phyloP scores from a whole-genome alignment of 2,329 filamentous ascomycete genomes.

The Waltergamsia citrina region DNA sequence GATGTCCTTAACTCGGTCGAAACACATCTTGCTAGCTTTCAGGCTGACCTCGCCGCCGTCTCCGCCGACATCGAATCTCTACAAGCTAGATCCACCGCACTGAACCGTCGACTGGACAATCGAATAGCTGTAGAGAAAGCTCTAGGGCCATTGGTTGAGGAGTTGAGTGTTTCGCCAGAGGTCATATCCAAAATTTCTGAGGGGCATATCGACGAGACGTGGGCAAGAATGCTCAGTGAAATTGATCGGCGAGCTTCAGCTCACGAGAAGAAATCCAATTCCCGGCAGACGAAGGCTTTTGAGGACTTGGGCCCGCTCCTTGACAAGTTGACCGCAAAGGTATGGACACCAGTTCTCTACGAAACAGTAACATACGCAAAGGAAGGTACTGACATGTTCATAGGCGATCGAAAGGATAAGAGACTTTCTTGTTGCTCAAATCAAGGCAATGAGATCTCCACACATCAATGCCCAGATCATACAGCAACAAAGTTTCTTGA shows the following conservation, averaged over 20 bases:
- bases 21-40: slow-evolving; percentile 83
- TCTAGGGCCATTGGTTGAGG: slow-evolving; percentile 81
- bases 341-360: slow-evolving; percentile 20
- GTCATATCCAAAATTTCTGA: slow-evolving; percentile 80
- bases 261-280: slow-evolving; percentile 52
- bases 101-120: slow-evolving; percentile 83
- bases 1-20: slow-evolving; percentile 90
- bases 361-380: no score
- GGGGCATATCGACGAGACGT: slow-evolving; percentile 80
- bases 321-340: slow-evolving; percentile 74
- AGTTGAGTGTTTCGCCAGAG: slow-evolving; percentile 77
- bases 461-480: slow-evolving; percentile 97
- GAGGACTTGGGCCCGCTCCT: slow-evolving; percentile 79
- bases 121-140: slow-evolving; percentile 82
- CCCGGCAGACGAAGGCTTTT: slow-evolving; percentile 61
- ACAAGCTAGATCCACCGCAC: slow-evolving; percentile 72
- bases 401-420: slow-evolving; percentile 87
- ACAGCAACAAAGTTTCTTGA: slow-evolving; percentile 84
- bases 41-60: slow-evolving; percentile 83
- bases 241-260: slow-evolving; percentile 68
- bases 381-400: slow-evolving; percentile 6
- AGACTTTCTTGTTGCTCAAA: slow-evolving; percentile 88
- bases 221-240: slow-evolving; percentile 75
- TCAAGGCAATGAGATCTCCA: slow-evolving; percentile 86
- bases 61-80: slow-evolving; percentile 93